Base-by-base conservation (phyloP, 805 yeast species). In the Candida tammaniensis region DNA sequence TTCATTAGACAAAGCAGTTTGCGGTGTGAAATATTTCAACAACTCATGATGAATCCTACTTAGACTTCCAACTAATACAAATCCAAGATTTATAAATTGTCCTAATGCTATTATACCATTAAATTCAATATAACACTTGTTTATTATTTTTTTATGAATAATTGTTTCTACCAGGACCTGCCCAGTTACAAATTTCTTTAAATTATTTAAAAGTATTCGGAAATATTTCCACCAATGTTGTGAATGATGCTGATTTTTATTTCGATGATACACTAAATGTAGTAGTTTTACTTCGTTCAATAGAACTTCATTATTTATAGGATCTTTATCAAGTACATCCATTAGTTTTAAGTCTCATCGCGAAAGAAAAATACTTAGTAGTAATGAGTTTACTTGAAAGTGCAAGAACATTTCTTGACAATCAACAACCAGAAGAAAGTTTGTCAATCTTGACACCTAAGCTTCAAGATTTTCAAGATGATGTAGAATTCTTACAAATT, bases 181-280 rank as follows among this genome's bases (percentile, higher is more conserved):
- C 18, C 30, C 39, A 9, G 27, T 7, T 2, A 24, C 13, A n/a
- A 77, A 48, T 29, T 61, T 61, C 12, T 78, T 55, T 16, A 74
- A 35, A 27, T 69, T 62, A 25, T 95, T 69, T 46, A 82, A 84
- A 17, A 86, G 48, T 7, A 80, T 70, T 40, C 78, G 71, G 25
- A 88, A 60, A 39, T 75, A 70, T 40, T 64, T 72, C 91, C 95
- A 88, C 96, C 96, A 88, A 7, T 52, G 49, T 19, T 86, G 72
- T 6, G 70, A 72, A 3, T 80, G 63, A 50, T 86, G 95, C 54
- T 88, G 96, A 54, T 86, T 86, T 33, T 70, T 67, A 56, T 80
- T 82, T 42, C 95, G 65, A 48, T 82, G 86, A 50, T 82, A 78
- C 3, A 86, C 43, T 24, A 86, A 56, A 43, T 77, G 82, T 4